Evolutionary conservation across 2,329 filamentous ascomycete species (phyloP).

Genomic region (Calycina herbarum): DNA sequence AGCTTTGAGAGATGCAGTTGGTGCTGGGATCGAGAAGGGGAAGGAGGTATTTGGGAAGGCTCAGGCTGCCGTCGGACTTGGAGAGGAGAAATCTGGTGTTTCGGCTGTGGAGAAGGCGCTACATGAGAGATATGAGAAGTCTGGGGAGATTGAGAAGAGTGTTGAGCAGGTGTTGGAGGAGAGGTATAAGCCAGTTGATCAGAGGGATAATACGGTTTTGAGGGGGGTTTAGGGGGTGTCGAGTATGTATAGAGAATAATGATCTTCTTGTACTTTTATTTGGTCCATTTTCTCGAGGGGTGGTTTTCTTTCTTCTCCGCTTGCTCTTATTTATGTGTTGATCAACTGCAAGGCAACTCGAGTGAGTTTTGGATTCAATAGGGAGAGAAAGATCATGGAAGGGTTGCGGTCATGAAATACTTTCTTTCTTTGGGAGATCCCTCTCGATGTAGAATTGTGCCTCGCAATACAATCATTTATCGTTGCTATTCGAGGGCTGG

Average conservation of each 20-base stretch:
- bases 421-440: no score
- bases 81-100: conserved; percentile 39
- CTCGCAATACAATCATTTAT: no score
- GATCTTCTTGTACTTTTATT: conserved; percentile 6
- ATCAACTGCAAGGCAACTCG: not conserved
- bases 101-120: conserved; percentile 48
- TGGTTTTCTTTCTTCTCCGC: not conserved
- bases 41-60: conserved; percentile 43
- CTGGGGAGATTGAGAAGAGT: conserved; percentile 45
- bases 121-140: conserved; percentile 52
- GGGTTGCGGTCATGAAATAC: no score
- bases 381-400: no score
- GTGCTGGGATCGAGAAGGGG: conserved; percentile 37
- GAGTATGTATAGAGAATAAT: conserved; percentile 21
- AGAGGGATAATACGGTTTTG: conserved; percentile 39
- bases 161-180: conserved; percentile 55
- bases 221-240: conserved; percentile 35
- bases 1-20: conserved; percentile 39
- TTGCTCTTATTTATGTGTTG: not conserved
- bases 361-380: no score
- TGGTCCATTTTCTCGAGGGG: not conserved
- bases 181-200: conserved; percentile 51
- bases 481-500: no score
- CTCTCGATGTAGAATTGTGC: no score
- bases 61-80: conserved; percentile 39